Evolutionary conservation across 768 basidiomycete genomes (phyloP), one percentile per base, ranked within the genome.

Genomic region (Sarcodon aspratus): DNA sequence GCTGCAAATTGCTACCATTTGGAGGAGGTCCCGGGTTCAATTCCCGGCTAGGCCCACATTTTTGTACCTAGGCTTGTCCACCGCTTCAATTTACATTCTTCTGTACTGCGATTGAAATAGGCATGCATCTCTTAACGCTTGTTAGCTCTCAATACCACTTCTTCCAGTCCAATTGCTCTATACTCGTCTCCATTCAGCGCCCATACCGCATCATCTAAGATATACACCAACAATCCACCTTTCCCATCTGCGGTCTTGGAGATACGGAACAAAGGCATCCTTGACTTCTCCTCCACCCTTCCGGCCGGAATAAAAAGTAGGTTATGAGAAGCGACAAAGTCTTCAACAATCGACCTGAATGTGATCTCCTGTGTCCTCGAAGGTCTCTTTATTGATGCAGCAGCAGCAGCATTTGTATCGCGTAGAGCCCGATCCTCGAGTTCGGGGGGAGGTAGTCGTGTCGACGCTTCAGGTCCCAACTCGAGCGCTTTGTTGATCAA

Each of bases 141-240:
- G 18, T 56, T 55, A 8, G 82, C 83, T 52, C 78, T 72, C 31
- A 78, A 53, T 35, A 95, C 85, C 91, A 98, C 91, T 52, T 89
- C 85, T 58, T 95, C 91, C 60, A 97, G 63, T 8, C 81, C 70
- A 27, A 97, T 81, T 3, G 94, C 93, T 51, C 75, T 70, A 62
- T 80, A 88, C 11, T 80, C 80, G 18, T 80, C 77, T 48, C 71
- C 79, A 33, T 70, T 71, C 8, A 79, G 72, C 3, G 85, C 84
- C 85, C 94, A 98, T 11, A 97, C 89, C 1, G 93, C 94, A 66
- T 96, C 93, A 57, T 96, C 93, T 54, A 80, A 69, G 38, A 98
- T 76, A 66, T 95, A 99, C 18, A 96, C 82, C 56, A 91, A 69
- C 38, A 97, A 59, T 0, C 95, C 95, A 8, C 89, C 86, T 57